Base-by-base conservation (phyloP, 2,329 filamentous ascomycete species). In the Cercospora nicotianae region DNA sequence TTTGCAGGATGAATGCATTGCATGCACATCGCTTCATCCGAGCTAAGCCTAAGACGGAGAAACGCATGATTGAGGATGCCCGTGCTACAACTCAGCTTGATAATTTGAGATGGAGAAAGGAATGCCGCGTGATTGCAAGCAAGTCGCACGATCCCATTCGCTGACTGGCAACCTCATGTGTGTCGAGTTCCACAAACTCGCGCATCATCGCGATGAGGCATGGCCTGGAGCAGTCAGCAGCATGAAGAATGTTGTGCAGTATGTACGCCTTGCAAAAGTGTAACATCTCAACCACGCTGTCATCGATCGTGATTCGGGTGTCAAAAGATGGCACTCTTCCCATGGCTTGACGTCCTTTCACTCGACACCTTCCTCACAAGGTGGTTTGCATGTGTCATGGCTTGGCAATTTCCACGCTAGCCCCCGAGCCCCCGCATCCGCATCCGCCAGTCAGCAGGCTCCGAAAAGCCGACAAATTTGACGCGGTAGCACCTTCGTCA, bases 171-270 rank as follows among this genome's bases (percentile, higher is more conserved):
- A 18, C 28, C 48, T 45, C 39, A 53, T 51, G 60, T 39, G 18
- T n/a, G 60, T 31, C 57, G 13, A 1, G 58, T 60, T 60, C 58
- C 58, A 60, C 58, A 36, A 63, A 26, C 33, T 60, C 39, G 26
- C 16, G 33, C 55, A 64, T 59, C 59, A 33, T 68, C 26, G 30
- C 63, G 60, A 31, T 45, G 28, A 63, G 57, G 60, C 36, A 45
- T 59, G 55, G 55, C 66, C 66, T 13, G 53, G 66, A 60, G 51
- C 45, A 60, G 60, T 58, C 60, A 63, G 33, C 30, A 45, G 48
- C 68, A 67, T 70, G 60, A 36, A 42, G 31, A 30, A 65, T 67
- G 69, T 67, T 20, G 66, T 65, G 66, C 68, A 64, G 66, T 57
- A 53, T 53, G 58, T 58, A 39, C 64, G 66, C 66, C 66, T 68